Conservation (phyloP, 805 yeast genomes). For the Saccharomyces kudriavzevii region DNA sequence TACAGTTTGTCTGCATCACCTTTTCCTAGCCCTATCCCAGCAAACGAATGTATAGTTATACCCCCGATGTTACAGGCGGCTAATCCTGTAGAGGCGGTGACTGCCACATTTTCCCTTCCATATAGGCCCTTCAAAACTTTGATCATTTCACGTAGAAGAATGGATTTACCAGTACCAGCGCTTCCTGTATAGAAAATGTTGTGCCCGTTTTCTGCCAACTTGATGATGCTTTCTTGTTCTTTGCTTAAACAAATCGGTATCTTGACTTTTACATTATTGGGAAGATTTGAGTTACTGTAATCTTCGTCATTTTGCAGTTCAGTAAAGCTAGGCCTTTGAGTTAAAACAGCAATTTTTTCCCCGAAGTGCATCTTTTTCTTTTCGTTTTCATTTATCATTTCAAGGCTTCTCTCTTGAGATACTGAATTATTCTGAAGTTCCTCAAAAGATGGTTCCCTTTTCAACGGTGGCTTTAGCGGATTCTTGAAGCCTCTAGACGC, state of each 20-base stretch:
- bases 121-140: conserved; percentile 41
- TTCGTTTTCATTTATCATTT: conserved; percentile 7
- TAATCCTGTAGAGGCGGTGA: conserved; percentile 78
- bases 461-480: background rate
- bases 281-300: conserved; percentile 9
- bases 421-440: background rate
- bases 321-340: conserved; percentile 23
- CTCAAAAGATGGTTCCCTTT: background rate
- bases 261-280: conserved; percentile 21
- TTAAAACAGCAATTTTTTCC: conserved; percentile 25
- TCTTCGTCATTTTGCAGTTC: conserved; percentile 7
- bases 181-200: conserved; percentile 91
- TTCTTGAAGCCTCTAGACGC: background rate
- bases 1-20: conserved; percentile 41
- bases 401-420: conserved; percentile 3
- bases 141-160: conserved; percentile 61
- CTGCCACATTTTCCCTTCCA: conserved; percentile 49
- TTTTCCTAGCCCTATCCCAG: conserved; percentile 69
- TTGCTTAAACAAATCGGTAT: conserved; percentile 35
- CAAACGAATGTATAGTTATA: conserved; percentile 63
- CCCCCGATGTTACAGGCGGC: conserved; percentile 83
- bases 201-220: conserved; percentile 53
- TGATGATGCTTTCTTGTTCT: conserved; percentile 61
- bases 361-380: conserved; percentile 10
- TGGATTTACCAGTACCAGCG: conserved; percentile 97